Evolutionary conservation across 1,284 basidiomycete genomes (phyloP).

Genomic region (Puccinia novopanici): DNA sequence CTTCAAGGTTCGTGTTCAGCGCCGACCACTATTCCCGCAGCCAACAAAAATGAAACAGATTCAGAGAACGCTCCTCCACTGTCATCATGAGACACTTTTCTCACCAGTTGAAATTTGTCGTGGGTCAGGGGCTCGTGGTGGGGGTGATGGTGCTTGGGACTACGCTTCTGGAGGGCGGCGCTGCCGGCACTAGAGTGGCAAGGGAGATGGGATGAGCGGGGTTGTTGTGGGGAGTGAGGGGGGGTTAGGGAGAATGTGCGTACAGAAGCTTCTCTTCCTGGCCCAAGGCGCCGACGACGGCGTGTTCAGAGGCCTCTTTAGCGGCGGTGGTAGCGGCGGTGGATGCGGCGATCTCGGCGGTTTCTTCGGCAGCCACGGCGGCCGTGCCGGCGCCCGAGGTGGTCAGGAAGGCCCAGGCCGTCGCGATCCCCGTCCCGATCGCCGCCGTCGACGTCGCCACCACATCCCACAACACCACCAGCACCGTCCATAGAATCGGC

Average conservation of each 20-base stretch:
- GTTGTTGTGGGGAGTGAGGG: no score
- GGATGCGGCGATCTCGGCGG: conserved; percentile 2
- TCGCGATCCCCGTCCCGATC: conserved; percentile 18
- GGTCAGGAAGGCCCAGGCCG: conserved; percentile 18
- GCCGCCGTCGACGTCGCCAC: background rate
- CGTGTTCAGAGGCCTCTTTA: background rate
- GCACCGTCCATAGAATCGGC: conserved; percentile 29
- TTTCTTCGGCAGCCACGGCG: background rate
- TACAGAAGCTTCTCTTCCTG: background rate
- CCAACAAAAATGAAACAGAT: background rate
- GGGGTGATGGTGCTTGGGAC: conserved; percentile 7
- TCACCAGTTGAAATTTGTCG: conserved; percentile 25
- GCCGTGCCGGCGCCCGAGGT: background rate
- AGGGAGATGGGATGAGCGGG: no score
- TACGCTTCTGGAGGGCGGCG: background rate
- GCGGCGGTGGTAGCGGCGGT: conserved; percentile 3
- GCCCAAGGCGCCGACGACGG: background rate
- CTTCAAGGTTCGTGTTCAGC: conserved; percentile 26
- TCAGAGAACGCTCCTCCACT: background rate
- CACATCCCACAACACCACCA: background rate
- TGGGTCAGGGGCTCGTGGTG: no score
- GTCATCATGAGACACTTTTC: background rate
- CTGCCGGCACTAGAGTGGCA: no score
- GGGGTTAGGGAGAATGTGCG: no score
- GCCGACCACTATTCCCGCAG: conserved; percentile 22